Evolutionary conservation across 192 early-diverging fungal species (phyloP).

Genomic region (Rhizophlyctis rosea): DNA sequence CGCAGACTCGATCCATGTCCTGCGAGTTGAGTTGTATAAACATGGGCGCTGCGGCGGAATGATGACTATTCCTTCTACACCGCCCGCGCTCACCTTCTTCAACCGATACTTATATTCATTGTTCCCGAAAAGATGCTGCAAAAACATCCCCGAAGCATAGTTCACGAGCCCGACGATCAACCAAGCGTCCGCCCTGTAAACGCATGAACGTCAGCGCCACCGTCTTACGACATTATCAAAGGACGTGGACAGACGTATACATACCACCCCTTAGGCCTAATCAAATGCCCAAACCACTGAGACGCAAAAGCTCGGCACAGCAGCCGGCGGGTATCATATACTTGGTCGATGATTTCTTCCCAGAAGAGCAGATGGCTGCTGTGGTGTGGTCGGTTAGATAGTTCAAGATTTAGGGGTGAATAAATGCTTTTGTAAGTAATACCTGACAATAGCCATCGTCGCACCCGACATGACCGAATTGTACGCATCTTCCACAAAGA

Average conservation of each 20-base stretch:
- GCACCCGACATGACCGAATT: conserved; percentile 70
- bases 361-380: conserved; percentile 66
- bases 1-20: conserved; percentile 80
- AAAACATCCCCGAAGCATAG: conserved; percentile 69
- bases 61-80: no score
- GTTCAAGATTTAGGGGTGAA: no score
- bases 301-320: conserved; percentile 70
- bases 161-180: conserved; percentile 77
- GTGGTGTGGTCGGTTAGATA: no score
- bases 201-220: not conserved
- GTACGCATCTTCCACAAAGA: conserved; percentile 80
- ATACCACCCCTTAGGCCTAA: conserved; percentile 46
- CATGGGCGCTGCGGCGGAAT: no score
- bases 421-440: no score
- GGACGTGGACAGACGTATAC: not conserved
- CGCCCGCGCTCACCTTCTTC: conserved; percentile 69
- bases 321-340: conserved; percentile 72
- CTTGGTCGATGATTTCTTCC: conserved; percentile 79
- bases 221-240: no score
- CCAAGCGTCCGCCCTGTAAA: conserved; percentile 80
- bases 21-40: conserved; percentile 24
- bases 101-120: conserved; percentile 87
- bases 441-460: conserved; percentile 74
- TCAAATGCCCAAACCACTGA: conserved; percentile 96
- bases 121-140: conserved; percentile 77